Evolutionary conservation across 2,329 filamentous ascomycete species (phyloP), one percentile per base, ranked within the genome.

Genomic region (Colletotrichum lupini): DNA sequence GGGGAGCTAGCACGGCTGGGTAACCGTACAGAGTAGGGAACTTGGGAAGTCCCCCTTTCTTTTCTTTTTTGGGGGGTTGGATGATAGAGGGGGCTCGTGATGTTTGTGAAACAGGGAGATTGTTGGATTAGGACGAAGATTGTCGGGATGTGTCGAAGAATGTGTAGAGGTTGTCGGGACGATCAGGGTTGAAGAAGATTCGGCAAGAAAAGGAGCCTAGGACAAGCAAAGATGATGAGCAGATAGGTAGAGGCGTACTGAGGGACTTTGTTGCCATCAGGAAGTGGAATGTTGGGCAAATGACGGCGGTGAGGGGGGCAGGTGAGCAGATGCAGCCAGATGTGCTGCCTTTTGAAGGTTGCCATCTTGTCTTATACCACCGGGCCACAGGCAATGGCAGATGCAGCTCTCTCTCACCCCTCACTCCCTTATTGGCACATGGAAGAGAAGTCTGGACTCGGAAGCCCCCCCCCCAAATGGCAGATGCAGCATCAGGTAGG

Each of bases 51-150:
- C 16, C n/a, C 7, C 12, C 49, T 32, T 24, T 26, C 2, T 24
- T 16, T 59, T 24, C n/a, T 22, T 11, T 19, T 59, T 26, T 2
- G 14, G 37, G 8, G 32, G 7, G 11, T 24, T 32, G 49, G 12
- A 24, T 14, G 42, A 22, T 9, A 5, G 55, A 63, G 35, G 62
- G 67, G 67, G 71, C 67, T 73, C 60, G 71, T 70, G 67, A 73
- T 71, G 60, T 60, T 58, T 71, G 37, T 73, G 71, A 73, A 73
- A 73, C 67, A 70, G 32, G 71, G 67, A 53, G 56, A 52, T 30
- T 19, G 37, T 16, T 60, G 28, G 14, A 22, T 7, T 58, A 24
- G 53, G 69, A 57, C 16, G 59, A 55, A 53, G 58, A 63, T 24
- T 42, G 32, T 28, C 30, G 14, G 42, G 49, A 26, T 61, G 49